These are phyloP conservation scores for Dictyostelium intermedium DNA, from an alignment of 78 protist species.

Conservation along the genomic window DNA sequence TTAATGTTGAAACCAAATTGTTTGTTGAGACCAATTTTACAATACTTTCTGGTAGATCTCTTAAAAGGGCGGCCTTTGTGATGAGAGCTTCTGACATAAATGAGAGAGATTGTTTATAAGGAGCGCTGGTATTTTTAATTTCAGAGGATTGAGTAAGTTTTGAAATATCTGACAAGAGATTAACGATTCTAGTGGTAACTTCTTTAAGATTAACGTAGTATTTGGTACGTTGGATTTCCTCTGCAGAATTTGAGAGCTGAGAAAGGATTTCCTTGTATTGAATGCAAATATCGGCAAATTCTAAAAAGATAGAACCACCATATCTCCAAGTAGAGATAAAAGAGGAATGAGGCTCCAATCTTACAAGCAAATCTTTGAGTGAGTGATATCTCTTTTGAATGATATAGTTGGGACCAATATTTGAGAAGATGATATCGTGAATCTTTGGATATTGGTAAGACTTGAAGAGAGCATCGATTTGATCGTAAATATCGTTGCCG, in stretches of 20 bases:
- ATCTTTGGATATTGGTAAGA: constrained; percentile 35
- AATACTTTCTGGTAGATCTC: neutral
- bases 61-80: neutral
- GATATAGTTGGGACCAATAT: constrained; percentile 58
- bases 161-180: neutral
- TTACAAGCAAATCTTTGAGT: neutral
- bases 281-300: neutral
- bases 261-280: neutral
- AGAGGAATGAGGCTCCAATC: constrained; percentile 21
- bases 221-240: neutral
- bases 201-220: neutral
- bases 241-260: neutral
- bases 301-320: constrained; percentile 35
- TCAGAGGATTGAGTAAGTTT: neutral
- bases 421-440: constrained; percentile 20
- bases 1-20: neutral
- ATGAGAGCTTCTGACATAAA: neutral
- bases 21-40: neutral
- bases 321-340: constrained; percentile 27
- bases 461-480: constrained; percentile 18
- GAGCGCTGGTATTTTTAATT: neutral
- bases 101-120: neutral
- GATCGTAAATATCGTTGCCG: neutral
- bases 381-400: constrained; percentile 23
- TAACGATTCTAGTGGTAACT: neutral